phyloP scores from a whole-genome alignment of 176 grass and related monocot genomes.

The Paspalum vaginatum region DNA sequence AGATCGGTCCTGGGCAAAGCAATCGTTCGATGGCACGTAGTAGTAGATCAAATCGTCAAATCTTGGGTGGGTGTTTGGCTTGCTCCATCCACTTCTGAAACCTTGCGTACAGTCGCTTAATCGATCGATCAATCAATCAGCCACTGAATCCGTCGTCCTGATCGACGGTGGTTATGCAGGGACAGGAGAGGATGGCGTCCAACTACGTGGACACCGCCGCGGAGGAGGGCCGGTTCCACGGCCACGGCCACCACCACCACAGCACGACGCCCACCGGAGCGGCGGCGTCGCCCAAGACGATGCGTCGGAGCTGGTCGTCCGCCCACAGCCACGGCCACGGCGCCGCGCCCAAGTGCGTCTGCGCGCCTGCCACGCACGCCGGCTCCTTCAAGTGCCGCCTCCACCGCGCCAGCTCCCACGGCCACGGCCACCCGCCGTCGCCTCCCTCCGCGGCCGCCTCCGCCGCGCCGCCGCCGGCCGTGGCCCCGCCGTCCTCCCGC shows the following conservation, averaged over 20 bases:
- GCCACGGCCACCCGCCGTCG: conserved; percentile 33
- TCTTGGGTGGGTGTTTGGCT: neutral
- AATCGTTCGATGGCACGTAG: too few species aligned
- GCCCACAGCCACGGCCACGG: conserved; percentile 42
- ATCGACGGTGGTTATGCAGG: conserved; percentile 26
- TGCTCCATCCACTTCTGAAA: neutral
- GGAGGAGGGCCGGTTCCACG: conserved; percentile 54
- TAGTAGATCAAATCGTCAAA: neutral
- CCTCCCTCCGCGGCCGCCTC: conserved; percentile 32
- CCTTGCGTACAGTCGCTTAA: neutral
- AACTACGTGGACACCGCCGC: conserved; percentile 59
- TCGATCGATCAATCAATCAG: neutral
- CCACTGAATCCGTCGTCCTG: neutral
- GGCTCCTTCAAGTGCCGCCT: conserved; percentile 95
- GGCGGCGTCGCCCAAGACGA: conserved; percentile 51
- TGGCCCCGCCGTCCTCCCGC: conserved; percentile 37
- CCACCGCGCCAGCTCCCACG: conserved; percentile 62
- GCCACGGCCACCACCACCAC: conserved; percentile 29
- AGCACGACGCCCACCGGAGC: conserved; percentile 54
- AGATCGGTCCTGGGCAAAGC: too few species aligned
- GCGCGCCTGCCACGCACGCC: conserved; percentile 78
- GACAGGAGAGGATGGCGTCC: conserved; percentile 59
- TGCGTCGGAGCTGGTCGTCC: conserved; percentile 45
- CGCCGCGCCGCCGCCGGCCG: conserved; percentile 14
- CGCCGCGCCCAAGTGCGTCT: conserved; percentile 66